Base-by-base conservation (phyloP, 768 basidiomycete species). In the Tulasnella sp. region DNA sequence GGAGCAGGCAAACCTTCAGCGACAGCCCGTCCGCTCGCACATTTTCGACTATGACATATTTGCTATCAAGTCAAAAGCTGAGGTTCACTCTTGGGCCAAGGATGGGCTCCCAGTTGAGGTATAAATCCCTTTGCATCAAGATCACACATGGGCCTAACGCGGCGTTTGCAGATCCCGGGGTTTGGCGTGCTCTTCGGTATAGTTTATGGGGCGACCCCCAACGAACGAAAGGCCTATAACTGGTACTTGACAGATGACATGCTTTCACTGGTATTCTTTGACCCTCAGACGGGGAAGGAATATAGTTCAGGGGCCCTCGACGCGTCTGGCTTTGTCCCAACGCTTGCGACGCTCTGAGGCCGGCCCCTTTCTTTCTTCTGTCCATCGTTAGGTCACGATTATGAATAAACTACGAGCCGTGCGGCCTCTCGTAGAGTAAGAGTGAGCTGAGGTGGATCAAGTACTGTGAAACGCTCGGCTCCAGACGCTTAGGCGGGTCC, bases 51-150 rank as follows among this genome's bases (percentile, higher is more conserved):
- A 38, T 39, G 72, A 73, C 34, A 2, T 31, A 1, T 73, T 73
- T 36, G 72, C 36, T 36, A 73, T 73, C 36, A 73, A 73, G 72
- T 38, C 72, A 10, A 73, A 73, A 36, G 72, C n/a, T 21, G 72
- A n/a, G 36, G 72, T 73, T 36, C 21, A 38, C 3, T 24, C 72
- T 21, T 73, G 72, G 72, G 72, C 71, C 6, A 21, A 36, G 21
- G 72, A 42, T 36, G 24, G 24, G 38, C 12, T 73, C 8, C 40
- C 27, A 10, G 40, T 73, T 10, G 72, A 73, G 24, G 34, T 73
- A 36, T 40, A 40, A 10, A 40, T 10, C 10, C 39, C 39, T 10
- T 3, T 10, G 39, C 39, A 44, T 18, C 19, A 16, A 2, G 16
- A 44, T 18, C 1, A 40, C 39, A 40, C 10, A 40, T 40, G 5